Evolutionary conservation across 306 rosid species (phyloP).

Genomic region (Inga oerstediana): DNA sequence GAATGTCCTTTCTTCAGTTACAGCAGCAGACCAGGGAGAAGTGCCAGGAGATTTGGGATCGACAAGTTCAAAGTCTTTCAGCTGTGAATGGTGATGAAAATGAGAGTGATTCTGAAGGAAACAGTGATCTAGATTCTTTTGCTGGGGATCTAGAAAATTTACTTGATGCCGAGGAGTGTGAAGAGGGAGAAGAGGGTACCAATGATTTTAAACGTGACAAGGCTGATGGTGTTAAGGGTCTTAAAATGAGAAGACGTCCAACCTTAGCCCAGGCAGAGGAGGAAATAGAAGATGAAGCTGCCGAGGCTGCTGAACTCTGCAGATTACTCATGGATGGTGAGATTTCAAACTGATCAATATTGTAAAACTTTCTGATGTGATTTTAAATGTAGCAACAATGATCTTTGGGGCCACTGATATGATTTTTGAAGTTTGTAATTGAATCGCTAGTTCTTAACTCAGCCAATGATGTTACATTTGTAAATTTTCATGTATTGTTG

Average conservation of each 20-base stretch:
- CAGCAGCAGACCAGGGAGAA: constrained; percentile 98
- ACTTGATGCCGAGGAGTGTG: constrained; percentile 96
- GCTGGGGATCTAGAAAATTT: constrained; percentile 98
- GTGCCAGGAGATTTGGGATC: constrained; percentile 99
- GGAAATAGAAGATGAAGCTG: constrained; percentile 89
- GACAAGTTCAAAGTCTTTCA: constrained; percentile 84
- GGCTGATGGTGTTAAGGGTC: constrained; percentile 84
- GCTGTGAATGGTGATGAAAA: constrained; percentile 79
- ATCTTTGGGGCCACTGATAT: constrained; percentile 8
- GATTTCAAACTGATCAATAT: constrained; percentile 27
- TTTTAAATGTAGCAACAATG: neutral
- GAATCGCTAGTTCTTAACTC: constrained; percentile 22
- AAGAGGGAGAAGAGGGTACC: constrained; percentile 77
- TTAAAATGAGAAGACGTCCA: constrained; percentile 86
- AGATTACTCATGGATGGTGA: constrained; percentile 93
- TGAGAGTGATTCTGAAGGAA: constrained; percentile 92
- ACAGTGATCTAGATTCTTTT: constrained; percentile 96
- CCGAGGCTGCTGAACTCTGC: constrained; percentile 91
- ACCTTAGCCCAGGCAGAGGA: constrained; percentile 90
- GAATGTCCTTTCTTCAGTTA: constrained; percentile 97
- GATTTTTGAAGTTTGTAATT: constrained; percentile 18
- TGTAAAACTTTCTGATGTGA: constrained; percentile 8
- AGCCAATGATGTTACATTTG: neutral
- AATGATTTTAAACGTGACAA: constrained; percentile 73
- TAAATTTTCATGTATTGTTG: constrained; percentile 35